Percentiles rank a stretch among this genome's conserved stretches.
Evolutionary conservation across 2,329 filamentous ascomycete genomes (phyloP).

Genomic region (Penicillium hesseltinei): DNA sequence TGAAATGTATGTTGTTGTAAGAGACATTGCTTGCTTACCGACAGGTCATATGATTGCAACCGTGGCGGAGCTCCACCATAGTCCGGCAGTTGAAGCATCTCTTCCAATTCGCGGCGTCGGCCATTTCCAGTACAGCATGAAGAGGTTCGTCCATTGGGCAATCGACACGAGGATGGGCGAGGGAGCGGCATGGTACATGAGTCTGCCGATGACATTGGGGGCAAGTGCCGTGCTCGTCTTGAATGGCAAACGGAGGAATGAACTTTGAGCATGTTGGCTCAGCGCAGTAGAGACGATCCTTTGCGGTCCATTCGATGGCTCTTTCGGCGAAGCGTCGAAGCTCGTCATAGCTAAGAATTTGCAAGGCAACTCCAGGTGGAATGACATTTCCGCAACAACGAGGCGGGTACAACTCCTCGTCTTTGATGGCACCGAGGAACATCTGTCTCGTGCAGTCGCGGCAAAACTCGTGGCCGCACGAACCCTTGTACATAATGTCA

Average conservation of each 20-base stretch:
- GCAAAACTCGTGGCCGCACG: background rate
- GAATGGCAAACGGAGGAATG: slow-evolving; percentile 15
- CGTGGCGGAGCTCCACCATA: slow-evolving; percentile 15
- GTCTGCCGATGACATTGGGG: slow-evolving; percentile 13
- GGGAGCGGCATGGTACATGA: slow-evolving; percentile 15
- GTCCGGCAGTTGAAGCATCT: slow-evolving; percentile 15
- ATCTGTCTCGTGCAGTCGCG: slow-evolving; percentile 10
- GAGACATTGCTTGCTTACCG: slow-evolving; percentile 6
- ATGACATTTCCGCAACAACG: slow-evolving; percentile 18
- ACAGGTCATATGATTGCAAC: slow-evolving; percentile 21
- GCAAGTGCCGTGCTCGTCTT: slow-evolving; percentile 14
- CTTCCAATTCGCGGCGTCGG: slow-evolving; percentile 7
- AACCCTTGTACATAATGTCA: background rate
- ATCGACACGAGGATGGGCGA: slow-evolving; percentile 16
- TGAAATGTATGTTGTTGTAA: background rate
- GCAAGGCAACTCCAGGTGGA: slow-evolving; percentile 1
- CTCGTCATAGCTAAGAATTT: slow-evolving; percentile 11
- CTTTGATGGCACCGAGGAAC: slow-evolving; percentile 15
- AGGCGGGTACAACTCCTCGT: slow-evolving; percentile 20
- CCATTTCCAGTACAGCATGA: slow-evolving; percentile 13
- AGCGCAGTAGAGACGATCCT: slow-evolving; percentile 21
- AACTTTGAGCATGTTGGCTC: slow-evolving; percentile 21
- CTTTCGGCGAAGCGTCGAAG: slow-evolving; percentile 11
- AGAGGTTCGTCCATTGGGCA: slow-evolving; percentile 17
- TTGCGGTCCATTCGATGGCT: slow-evolving; percentile 13